Base-by-base conservation (phyloP, 148 eudicot species). In the Nyssa sinensis region DNA sequence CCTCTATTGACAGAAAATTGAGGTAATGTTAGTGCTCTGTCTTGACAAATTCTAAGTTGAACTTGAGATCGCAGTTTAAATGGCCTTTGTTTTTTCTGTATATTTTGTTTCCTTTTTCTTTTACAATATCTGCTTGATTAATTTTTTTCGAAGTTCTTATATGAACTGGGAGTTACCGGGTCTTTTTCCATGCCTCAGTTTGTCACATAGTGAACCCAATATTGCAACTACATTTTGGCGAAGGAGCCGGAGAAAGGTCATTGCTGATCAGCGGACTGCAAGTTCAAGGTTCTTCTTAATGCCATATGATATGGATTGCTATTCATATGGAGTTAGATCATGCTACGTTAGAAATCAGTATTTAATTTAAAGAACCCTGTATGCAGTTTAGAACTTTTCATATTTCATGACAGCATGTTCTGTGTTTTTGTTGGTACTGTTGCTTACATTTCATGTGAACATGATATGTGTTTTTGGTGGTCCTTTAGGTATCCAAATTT, bases 261-360 rank as follows among this genome's bases (percentile, higher is more conserved):
- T 96, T 81, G 87, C 93, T 73, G 99, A 93, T 76, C 88, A 85
- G 67, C 91, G 98, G 77, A 96, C 97, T 76, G 93, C 99, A 69
- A 91, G 95, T 87, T 96, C 98, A 82, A 93, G 98, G 99, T 96
- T 74, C 75, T 74, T 70, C 80, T 82, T 68, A 59, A 23, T 77
- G 70, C 87, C 69, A 27, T 60, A 71, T 64, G 75, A 62, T 49
- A 33, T 62, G 30, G 25, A 24, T 8, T 69, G 11, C n/a, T 24
- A 24, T 58, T 58, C 11, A 27, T 31, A 67, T 65, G 55, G 34
- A 71, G 13, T 70, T 67, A 41, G 67, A 41, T 59, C 21, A 44
- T 68, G 63, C 32, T n/a, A 41, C 25, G 72, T 21, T 66, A 59
- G 53, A 24, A 32, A 60, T 51, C 21, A 27, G 10, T 1, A 24